A percentile compares a stretch with the other conserved stretches of the same genome.
Evolutionary conservation across 441 rosid species (phyloP).

Genomic region (Gossypium lobatum): DNA sequence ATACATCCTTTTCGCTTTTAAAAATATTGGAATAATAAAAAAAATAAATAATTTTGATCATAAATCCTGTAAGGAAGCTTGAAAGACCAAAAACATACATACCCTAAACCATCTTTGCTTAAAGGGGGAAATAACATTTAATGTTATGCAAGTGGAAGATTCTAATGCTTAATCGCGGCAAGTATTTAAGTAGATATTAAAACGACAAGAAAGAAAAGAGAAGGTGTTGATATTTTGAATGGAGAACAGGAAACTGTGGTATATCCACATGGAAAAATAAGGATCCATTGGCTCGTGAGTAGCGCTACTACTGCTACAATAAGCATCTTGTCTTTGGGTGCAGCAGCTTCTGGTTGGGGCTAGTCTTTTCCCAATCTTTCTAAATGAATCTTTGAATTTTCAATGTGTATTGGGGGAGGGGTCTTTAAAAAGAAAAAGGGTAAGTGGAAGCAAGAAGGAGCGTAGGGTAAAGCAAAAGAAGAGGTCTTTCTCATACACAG

Average conservation of each 20-base stretch:
- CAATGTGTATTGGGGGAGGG: not conserved
- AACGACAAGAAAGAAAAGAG: not conserved
- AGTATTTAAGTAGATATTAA: not conserved
- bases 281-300: not conserved
- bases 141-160: no score
- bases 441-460: conserved; percentile 16
- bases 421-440: conserved; percentile 2
- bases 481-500: conserved; percentile 85
- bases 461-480: conserved; percentile 41
- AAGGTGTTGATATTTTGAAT: conserved; percentile 3
- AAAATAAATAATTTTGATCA: no score
- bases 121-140: no score
- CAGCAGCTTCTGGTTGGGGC: not conserved
- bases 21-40: no score
- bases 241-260: not conserved
- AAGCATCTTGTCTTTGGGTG: not conserved
- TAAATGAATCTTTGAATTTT: conserved; percentile 3
- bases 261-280: not conserved
- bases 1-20: no score
- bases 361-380: not conserved
- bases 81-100: no score
- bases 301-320: not conserved
- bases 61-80: no score
- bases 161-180: not conserved
- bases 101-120: no score